These are phyloP conservation scores for Lentinula sp. DNA, from an alignment of 768 basidiomycete species.

Conservation along the genomic window DNA sequence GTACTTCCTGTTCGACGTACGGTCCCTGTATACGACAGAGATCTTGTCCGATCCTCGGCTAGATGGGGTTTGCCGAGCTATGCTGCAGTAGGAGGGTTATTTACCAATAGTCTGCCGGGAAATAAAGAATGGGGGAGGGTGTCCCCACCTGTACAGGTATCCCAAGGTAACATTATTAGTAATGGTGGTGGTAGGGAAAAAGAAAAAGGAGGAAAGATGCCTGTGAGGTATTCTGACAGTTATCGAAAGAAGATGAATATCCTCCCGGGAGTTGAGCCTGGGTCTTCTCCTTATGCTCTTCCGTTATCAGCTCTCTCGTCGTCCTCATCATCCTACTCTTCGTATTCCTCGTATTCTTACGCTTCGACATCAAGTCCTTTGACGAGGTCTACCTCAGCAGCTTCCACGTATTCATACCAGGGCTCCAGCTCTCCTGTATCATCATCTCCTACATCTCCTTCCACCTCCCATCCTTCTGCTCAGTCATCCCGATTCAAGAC, in stretches of 20 bases:
- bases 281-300: constrained; percentile 23
- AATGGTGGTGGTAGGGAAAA: constrained; percentile 18
- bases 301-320: neutral
- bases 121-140: constrained; percentile 74
- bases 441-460: neutral
- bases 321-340: neutral
- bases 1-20: constrained; percentile 77
- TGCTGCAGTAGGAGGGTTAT: neutral
- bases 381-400: neutral
- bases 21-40: constrained; percentile 82
- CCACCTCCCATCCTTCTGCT: neutral
- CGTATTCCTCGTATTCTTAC: neutral
- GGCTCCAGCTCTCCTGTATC: neutral
- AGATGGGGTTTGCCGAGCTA: constrained; percentile 27
- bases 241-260: constrained; percentile 78
- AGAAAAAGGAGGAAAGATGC: constrained; percentile 17
- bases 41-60: constrained; percentile 65
- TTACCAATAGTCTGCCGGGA: constrained; percentile 21
- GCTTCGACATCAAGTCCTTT: neutral
- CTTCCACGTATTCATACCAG: neutral
- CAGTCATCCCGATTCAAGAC: constrained; percentile 64
- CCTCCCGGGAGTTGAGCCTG: constrained; percentile 53
- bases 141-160: constrained; percentile 43
- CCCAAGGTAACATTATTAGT: neutral
- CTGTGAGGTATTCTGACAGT: constrained; percentile 66